Evolutionary conservation across 1,139 yeast species (phyloP).

Genomic region (Suhomyces wounanorum): DNA sequence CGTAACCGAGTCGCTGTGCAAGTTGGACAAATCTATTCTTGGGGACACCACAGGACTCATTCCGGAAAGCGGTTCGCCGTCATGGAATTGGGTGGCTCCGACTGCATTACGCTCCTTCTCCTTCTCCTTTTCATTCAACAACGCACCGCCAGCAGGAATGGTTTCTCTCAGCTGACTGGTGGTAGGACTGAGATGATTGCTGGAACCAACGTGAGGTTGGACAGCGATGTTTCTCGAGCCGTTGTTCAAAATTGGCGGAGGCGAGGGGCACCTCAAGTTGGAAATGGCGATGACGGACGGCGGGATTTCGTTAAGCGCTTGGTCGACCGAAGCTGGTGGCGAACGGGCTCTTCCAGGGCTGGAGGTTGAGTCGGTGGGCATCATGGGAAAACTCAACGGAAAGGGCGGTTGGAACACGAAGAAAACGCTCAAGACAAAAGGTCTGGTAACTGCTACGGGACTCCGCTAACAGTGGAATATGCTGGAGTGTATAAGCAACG

Average conservation of each 20-base stretch:
- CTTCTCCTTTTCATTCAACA: constrained; percentile 36
- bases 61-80: constrained; percentile 10
- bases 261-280: constrained; percentile 63
- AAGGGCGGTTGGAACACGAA: background rate
- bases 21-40: constrained; percentile 1
- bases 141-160: constrained; percentile 54
- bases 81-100: background rate
- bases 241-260: constrained; percentile 63
- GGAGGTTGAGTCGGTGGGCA: constrained; percentile 12
- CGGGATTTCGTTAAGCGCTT: constrained; percentile 28
- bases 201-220: constrained; percentile 3
- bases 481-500: background rate
- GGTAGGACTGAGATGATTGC: constrained; percentile 5
- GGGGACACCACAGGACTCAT: constrained; percentile 18
- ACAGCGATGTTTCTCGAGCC: constrained; percentile 8
- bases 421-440: background rate
- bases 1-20: constrained; percentile 21
- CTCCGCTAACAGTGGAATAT: background rate
- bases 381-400: background rate
- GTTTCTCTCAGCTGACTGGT: constrained; percentile 31
- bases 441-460: background rate
- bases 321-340: constrained; percentile 9
- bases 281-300: constrained; percentile 55
- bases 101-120: background rate
- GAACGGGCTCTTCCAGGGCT: constrained; percentile 2